Conservation (phyloP, 345 rosid species). For the Raphanus raphanistrum region DNA sequence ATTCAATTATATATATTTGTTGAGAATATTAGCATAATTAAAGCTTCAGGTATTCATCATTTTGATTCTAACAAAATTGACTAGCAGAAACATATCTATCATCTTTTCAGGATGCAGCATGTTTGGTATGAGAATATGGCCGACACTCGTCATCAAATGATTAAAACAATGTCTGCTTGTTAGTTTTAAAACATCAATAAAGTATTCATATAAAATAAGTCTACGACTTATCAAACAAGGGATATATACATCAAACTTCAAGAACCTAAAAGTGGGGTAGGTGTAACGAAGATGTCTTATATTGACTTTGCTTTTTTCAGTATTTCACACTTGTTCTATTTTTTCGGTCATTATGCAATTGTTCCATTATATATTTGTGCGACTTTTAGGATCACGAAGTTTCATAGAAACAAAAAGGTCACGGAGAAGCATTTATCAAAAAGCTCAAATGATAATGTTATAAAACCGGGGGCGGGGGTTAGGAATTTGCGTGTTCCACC, state of each 20-base stretch:
- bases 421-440: neutral
- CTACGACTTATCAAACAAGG: slow-evolving; percentile 13
- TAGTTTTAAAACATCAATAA: neutral
- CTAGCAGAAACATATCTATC: neutral
- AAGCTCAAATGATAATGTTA: slow-evolving; percentile 13
- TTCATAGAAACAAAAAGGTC: neutral
- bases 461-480: neutral
- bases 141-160: slow-evolving; percentile 24
- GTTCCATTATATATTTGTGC: neutral
- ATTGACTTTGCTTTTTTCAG: slow-evolving; percentile 28
- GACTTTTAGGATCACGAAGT: slow-evolving; percentile 21
- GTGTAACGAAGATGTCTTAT: slow-evolving; percentile 21
- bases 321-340: slow-evolving; percentile 18
- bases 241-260: neutral
- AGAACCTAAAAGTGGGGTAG: slow-evolving; percentile 21
- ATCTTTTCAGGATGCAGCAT: neutral
- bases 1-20: neutral
- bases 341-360: neutral
- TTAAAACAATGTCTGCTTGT: slow-evolving; percentile 25
- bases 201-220: neutral
- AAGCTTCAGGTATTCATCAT: neutral
- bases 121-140: slow-evolving; percentile 35
- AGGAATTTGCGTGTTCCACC: slow-evolving; percentile 7
- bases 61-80: neutral
- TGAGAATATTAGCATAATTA: neutral